Percentiles rank a stretch among this genome's conserved stretches.
These are phyloP conservation scores for Suillus hirtellus DNA, from an alignment of 768 basidiomycete genomes.

Conservation along the genomic window DNA sequence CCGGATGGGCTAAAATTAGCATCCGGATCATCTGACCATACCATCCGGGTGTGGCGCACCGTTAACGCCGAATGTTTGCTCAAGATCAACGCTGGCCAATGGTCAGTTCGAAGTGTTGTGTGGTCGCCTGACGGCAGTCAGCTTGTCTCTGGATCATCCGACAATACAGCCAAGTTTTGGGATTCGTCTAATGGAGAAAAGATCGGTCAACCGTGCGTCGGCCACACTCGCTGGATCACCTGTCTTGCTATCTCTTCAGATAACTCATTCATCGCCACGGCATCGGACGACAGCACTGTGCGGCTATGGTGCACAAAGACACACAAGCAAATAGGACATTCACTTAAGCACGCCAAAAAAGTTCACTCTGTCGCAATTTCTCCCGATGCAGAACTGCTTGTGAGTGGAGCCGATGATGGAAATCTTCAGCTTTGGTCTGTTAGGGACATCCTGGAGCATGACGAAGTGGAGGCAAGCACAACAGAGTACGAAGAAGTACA, in stretches of 20 bases:
- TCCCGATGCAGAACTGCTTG: background rate
- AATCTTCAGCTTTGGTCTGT: background rate
- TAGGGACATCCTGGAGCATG: background rate
- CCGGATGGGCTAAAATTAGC: constrained; percentile 1
- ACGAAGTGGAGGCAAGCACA: background rate
- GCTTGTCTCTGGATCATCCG: constrained; percentile 7
- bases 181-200: constrained; percentile 7
- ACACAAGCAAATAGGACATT: background rate
- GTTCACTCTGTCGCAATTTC: constrained; percentile 4
- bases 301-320: constrained; percentile 4
- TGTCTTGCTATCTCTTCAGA: constrained; percentile 1
- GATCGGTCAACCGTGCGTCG: background rate
- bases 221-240: background rate
- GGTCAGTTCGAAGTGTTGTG: constrained; percentile 6
- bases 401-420: background rate
- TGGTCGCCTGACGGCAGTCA: constrained; percentile 7
- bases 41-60: constrained; percentile 4
- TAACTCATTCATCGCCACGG: background rate
- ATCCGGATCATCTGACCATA: background rate
- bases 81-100: background rate
- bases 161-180: constrained; percentile 2
- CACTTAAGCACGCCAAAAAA: background rate
- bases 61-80: background rate
- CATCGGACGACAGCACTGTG: background rate
- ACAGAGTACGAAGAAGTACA: background rate